Conservation (phyloP, 352 stramenopile species). For the Pseudoperonospora humuli region DNA sequence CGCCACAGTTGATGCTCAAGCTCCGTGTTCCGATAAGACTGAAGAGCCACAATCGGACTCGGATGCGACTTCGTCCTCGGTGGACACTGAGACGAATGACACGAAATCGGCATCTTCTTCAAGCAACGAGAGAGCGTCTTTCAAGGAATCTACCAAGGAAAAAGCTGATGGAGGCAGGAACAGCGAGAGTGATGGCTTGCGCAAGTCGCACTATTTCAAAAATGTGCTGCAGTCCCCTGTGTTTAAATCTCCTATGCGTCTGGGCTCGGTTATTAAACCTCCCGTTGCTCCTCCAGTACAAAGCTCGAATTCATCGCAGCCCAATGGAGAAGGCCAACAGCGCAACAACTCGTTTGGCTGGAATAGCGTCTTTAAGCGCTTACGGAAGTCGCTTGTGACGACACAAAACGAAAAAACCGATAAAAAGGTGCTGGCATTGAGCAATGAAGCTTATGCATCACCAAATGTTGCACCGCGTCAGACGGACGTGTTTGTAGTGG, state of each 20-base stretch:
- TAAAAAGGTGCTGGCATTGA: slow-evolving; percentile 66
- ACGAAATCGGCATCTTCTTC: slow-evolving; percentile 9
- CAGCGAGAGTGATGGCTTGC: slow-evolving; percentile 27
- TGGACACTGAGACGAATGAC: slow-evolving; percentile 7
- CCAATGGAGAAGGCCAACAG: slow-evolving; percentile 22
- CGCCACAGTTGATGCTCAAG: neutral
- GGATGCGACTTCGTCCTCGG: slow-evolving; percentile 2
- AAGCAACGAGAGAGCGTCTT: slow-evolving; percentile 5
- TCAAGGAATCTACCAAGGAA: slow-evolving; percentile 20
- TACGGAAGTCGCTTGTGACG: slow-evolving; percentile 73
- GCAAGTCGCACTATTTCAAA: slow-evolving; percentile 83
- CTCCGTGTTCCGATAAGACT: slow-evolving; percentile 3
- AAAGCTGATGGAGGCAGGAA: slow-evolving; percentile 17
- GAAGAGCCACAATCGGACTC: slow-evolving; percentile 4
- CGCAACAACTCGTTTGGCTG: slow-evolving; percentile 65
- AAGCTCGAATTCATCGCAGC: slow-evolving; percentile 15
- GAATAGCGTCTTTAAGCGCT: slow-evolving; percentile 75
- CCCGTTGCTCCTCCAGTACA: slow-evolving; percentile 28
- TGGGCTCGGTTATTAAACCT: slow-evolving; percentile 69
- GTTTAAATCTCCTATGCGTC: slow-evolving; percentile 70
- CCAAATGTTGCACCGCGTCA: slow-evolving; percentile 36
- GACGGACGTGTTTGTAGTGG: slow-evolving; percentile 65
- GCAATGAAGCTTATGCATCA: slow-evolving; percentile 60
- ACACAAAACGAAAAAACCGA: slow-evolving; percentile 47
- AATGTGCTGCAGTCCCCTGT: slow-evolving; percentile 79